Evolutionary conservation across 768 basidiomycete species (phyloP).

Genomic region (Trametopsis cervina): DNA sequence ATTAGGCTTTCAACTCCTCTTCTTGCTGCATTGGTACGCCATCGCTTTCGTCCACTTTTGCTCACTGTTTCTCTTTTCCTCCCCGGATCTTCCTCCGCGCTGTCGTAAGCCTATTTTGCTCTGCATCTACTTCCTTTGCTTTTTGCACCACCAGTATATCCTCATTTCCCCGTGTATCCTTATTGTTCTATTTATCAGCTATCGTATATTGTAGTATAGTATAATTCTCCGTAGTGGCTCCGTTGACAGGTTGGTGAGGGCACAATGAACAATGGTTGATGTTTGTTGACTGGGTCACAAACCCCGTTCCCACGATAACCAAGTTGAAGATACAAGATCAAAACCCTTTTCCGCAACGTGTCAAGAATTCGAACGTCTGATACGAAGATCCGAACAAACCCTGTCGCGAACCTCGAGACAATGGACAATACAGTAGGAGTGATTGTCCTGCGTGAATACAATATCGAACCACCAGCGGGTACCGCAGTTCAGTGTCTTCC

Average conservation of each 20-base stretch:
- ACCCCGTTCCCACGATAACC: too few relatives aligned
- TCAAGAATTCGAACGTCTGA: too few relatives aligned
- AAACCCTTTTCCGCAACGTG: too few relatives aligned
- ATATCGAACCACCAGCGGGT: background rate
- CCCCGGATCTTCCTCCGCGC: too few relatives aligned
- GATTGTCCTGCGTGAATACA: background rate
- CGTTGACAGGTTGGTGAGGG: too few relatives aligned
- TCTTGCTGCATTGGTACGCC: background rate
- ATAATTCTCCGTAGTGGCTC: background rate
- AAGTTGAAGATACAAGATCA: too few relatives aligned
- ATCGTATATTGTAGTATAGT: background rate
- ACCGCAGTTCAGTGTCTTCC: conserved; percentile 42
- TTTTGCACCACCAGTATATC: background rate
- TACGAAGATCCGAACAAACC: too few relatives aligned
- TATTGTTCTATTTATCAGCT: background rate
- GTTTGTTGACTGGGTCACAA: too few relatives aligned
- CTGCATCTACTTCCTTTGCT: background rate
- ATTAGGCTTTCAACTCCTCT: too few relatives aligned
- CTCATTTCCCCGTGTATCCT: background rate
- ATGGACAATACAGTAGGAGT: background rate
- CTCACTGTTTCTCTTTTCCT: background rate
- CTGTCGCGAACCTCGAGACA: too few relatives aligned
- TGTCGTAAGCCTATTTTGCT: background rate
- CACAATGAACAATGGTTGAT: too few relatives aligned
- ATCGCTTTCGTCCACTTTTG: background rate